Percentiles rank a stretch among this genome's conserved stretches.
Conservation (phyloP, 2,329 filamentous ascomycete genomes). For the Xylariaceae sp. region DNA sequence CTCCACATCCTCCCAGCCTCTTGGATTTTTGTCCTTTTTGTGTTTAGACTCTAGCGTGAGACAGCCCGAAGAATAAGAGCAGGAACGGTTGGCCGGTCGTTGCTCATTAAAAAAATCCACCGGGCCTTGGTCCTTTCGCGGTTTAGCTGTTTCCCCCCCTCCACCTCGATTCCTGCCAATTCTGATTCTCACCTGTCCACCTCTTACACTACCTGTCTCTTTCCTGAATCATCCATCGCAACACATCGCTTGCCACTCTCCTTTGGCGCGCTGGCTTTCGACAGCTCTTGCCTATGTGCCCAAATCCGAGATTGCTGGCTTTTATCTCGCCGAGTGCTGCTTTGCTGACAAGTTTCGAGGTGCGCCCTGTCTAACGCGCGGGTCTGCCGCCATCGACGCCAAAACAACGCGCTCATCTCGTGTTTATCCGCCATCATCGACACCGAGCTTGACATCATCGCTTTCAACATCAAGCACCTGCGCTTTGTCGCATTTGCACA, state of each 20-base stretch:
- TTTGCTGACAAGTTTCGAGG: slow-evolving; percentile 13
- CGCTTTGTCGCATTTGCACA: slow-evolving; percentile 23
- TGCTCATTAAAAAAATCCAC: slow-evolving; percentile 18
- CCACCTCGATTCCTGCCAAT: slow-evolving; percentile 15
- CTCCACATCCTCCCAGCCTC: slow-evolving; percentile 17
- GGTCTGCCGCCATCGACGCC: slow-evolving; percentile 21
- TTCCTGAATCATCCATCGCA: slow-evolving; percentile 5
- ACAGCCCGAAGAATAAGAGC: not conserved
- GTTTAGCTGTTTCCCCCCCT: slow-evolving; percentile 15
- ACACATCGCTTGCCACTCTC: slow-evolving; percentile 7
- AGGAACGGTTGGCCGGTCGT: slow-evolving; percentile 20
- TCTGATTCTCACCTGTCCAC: slow-evolving; percentile 5
- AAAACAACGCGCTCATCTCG: slow-evolving; percentile 27
- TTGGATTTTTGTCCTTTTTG: slow-evolving; percentile 11
- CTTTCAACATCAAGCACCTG: slow-evolving; percentile 6
- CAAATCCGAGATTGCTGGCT: not conserved
- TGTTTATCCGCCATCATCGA: slow-evolving; percentile 25
- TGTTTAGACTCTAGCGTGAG: slow-evolving; percentile 6
- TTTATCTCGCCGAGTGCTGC: slow-evolving; percentile 10
- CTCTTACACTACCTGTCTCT: not conserved
- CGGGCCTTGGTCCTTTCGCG: slow-evolving; percentile 15
- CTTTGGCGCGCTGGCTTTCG: slow-evolving; percentile 7
- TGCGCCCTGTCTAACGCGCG: slow-evolving; percentile 25
- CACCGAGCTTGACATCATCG: slow-evolving; percentile 6
- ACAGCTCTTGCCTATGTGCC: slow-evolving; percentile 1